Percentiles rank a stretch among this genome's conserved stretches.
These are phyloP conservation scores for Aspergillus coremiiformis DNA, from an alignment of 495 filamentous ascomycete species.

Conservation along the genomic window DNA sequence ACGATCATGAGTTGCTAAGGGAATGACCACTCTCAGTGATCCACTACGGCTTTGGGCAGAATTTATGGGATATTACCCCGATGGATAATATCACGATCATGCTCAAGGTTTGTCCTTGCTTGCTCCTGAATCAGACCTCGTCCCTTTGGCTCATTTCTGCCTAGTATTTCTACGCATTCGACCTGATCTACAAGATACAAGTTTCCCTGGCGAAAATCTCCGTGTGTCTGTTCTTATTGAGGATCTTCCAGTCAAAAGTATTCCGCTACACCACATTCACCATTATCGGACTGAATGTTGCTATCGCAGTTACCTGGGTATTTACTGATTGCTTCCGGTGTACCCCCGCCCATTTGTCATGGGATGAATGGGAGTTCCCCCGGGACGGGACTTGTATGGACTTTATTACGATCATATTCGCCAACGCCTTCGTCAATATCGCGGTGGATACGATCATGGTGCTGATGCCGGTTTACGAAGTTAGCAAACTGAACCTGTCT, in stretches of 20 bases:
- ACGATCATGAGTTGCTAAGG: not conserved
- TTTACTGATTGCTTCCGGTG: slow-evolving; percentile 28
- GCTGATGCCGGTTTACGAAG: slow-evolving; percentile 25
- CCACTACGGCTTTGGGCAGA: slow-evolving; percentile 20
- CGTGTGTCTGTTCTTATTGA: slow-evolving; percentile 41
- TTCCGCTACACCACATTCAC: slow-evolving; percentile 28
- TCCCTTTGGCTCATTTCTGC: not conserved
- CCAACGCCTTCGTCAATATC: slow-evolving; percentile 27
- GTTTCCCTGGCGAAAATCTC: slow-evolving; percentile 45
- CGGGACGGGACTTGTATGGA: slow-evolving; percentile 21
- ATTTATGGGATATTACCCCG: slow-evolving; percentile 25
- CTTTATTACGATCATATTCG: slow-evolving; percentile 21
- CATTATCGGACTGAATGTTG: slow-evolving; percentile 26
- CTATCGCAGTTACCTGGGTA: slow-evolving; percentile 27
- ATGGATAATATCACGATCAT: slow-evolving; percentile 18
- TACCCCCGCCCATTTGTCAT: slow-evolving; percentile 26
- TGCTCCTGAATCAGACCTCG: not conserved
- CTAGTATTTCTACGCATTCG: slow-evolving; percentile 24
- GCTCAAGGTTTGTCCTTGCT: slow-evolving; percentile 16
- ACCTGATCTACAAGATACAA: slow-evolving; percentile 25
- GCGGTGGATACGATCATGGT: slow-evolving; percentile 24
- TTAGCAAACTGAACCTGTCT: slow-evolving; percentile 24
- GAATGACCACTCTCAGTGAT: slow-evolving; percentile 21
- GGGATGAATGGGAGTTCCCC: slow-evolving; percentile 22
- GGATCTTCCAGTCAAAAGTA: slow-evolving; percentile 28